Percentiles rank a stretch among this genome's conserved stretches.
Evolutionary conservation across 179 eudicot genomes (phyloP).

Genomic region (Heliamphora pulchella): DNA sequence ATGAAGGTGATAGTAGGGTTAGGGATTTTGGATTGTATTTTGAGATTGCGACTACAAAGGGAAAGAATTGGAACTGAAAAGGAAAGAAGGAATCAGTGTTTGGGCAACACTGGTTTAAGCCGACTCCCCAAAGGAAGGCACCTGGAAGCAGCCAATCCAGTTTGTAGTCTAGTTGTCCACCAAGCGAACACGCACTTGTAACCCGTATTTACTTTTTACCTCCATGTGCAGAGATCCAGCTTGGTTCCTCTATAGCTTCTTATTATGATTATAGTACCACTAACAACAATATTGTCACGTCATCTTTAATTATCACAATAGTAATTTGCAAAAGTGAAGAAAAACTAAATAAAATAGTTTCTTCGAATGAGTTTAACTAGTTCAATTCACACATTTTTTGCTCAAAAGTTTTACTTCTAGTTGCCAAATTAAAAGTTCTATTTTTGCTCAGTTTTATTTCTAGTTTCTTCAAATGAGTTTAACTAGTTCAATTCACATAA

Average conservation of each 20-base stretch:
- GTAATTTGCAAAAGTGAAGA: background rate
- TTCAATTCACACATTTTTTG: background rate
- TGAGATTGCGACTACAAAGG: background rate
- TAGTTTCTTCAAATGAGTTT: background rate
- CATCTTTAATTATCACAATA: background rate
- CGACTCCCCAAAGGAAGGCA: background rate
- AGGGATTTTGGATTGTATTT: background rate
- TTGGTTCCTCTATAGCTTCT: background rate
- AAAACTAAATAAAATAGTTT: background rate
- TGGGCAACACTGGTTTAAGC: background rate
- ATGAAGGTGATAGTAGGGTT: background rate
- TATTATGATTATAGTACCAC: background rate
- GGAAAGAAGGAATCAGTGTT: background rate
- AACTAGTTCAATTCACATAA: background rate
- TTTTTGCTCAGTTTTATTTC: too few species aligned
- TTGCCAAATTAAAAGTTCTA: too few species aligned
- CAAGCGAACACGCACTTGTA: background rate
- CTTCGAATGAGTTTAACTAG: background rate
- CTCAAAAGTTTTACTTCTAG: too few species aligned
- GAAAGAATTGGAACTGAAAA: slow-evolving; percentile 2
- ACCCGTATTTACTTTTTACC: background rate
- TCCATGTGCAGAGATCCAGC: background rate
- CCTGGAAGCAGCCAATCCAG: background rate
- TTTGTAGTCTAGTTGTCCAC: background rate
- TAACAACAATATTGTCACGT: background rate